Conservation (phyloP, 1,139 yeast genomes). For the Geotrichum reessii region DNA sequence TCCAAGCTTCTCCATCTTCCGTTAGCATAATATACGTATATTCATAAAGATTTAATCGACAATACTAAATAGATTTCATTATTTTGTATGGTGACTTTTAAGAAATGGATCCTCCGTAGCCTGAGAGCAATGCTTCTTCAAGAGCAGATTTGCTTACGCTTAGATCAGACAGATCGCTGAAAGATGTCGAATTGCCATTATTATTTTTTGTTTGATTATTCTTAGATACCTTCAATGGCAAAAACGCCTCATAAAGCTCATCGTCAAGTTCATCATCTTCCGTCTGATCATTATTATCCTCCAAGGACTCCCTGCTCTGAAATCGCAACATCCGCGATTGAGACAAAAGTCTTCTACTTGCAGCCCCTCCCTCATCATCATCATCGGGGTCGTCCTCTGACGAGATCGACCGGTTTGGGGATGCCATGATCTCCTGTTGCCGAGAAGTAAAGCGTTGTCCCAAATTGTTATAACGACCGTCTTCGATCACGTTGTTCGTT, state of each 20-base stretch:
- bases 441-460: neutral
- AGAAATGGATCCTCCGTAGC: slow-evolving; percentile 2
- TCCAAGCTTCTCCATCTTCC: too few species aligned
- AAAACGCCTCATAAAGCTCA: slow-evolving; percentile 13
- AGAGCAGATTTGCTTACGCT: slow-evolving; percentile 44
- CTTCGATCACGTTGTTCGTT: neutral
- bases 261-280: slow-evolving; percentile 17
- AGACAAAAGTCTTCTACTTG: slow-evolving; percentile 19
- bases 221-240: slow-evolving; percentile 3
- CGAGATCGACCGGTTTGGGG: neutral
- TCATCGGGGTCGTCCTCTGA: neutral
- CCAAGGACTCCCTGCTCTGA: neutral
- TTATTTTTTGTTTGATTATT: neutral
- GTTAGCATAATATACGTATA: neutral
- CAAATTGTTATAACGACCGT: neutral
- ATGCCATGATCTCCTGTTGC: neutral
- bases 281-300: slow-evolving; percentile 2
- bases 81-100: neutral
- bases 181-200: slow-evolving; percentile 17
- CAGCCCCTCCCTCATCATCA: neutral
- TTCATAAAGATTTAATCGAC: neutral
- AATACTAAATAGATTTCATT: neutral
- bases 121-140: slow-evolving; percentile 38
- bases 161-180: slow-evolving; percentile 28
- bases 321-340: slow-evolving; percentile 19